Percentiles rank a stretch among this genome's conserved stretches.
Conservation (phyloP, 305 asterid genomes). For the Galium porrigens region DNA sequence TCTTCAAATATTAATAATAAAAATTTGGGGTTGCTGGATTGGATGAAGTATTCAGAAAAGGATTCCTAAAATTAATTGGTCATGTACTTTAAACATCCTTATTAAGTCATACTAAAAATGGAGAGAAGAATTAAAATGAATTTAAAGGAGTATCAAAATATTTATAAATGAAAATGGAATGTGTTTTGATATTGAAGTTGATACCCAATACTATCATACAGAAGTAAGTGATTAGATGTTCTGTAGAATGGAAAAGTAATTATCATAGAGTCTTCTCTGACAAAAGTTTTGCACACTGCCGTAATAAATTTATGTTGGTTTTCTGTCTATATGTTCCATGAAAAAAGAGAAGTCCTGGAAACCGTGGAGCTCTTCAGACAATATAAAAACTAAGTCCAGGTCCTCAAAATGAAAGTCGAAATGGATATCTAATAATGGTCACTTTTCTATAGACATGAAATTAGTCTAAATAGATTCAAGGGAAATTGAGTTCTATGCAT, state of each 20-base stretch:
- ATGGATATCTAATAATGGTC: conserved; percentile 3
- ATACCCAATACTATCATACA: no score
- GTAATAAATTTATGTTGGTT: neutral
- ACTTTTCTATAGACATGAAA: neutral
- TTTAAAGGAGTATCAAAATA: neutral
- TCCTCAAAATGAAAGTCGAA: conserved; percentile 2
- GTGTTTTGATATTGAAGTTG: neutral
- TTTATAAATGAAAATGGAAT: neutral
- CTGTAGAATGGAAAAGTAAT: neutral
- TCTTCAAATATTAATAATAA: neutral
- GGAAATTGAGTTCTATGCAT: neutral
- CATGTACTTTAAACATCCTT: no score
- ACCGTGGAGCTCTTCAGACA: neutral
- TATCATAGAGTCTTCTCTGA: neutral
- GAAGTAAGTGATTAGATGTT: neutral
- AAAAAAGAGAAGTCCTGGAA: neutral
- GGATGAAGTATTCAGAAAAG: neutral
- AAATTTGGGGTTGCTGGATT: neutral
- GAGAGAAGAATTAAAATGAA: neutral
- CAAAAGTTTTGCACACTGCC: neutral
- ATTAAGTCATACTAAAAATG: neutral
- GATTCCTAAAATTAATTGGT: neutral
- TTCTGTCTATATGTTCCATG: neutral
- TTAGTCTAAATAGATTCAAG: neutral
- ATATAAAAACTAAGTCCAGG: neutral